Evolutionary conservation across 225 moss, liverwort and hornwort species (phyloP), one percentile per base, ranked within the genome.

Genomic region (Pseudoscleropodium purum): DNA sequence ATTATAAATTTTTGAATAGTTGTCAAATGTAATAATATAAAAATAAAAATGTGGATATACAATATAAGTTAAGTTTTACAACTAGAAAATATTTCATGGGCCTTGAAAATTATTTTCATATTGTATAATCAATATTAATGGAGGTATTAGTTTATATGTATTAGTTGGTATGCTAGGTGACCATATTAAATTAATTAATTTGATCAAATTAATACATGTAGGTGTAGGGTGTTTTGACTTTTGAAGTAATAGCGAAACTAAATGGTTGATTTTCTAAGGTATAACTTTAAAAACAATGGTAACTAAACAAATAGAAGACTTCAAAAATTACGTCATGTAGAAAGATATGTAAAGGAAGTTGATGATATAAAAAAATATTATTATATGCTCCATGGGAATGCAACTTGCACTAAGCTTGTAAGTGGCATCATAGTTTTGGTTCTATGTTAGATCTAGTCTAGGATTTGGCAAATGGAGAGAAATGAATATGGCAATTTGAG

Each of bases 21-120:
- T 26, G 15, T 15, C 27, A 9, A 67, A 72, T 25, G 5, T 39
- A 39, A 72, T 43, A 41, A 8, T 41, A 72, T 27, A 43, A 27
- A 15, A 41, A 41, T 27, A 15, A 1, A 27, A 27, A 72, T 15
- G 43, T 15, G 1, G 5, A 43, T 72, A 5, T 43, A 72, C 2
- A 7, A 26, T 72, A 72, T 15, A 43, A 41, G 2, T 73, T 27
- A 9, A 43, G 16, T 16, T 43, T 16, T 43, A 73, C 27, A 1
- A 2, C 27, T 73, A 15, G 2, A 52, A 52, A 52, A 52, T 5
- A 2, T 52, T 41, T 77, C 0, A 9, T 2, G 0, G 2, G 5
- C 12, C 34, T 34, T 77, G 2, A 77, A 52, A 33, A 23, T 54
- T 34, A 54, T 23, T 78, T 77, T 14, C 5, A 36, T 24, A 52